These are phyloP conservation scores for Ophiorrhiza pumila DNA, from an alignment of 257 asterid genomes.

Conservation along the genomic window DNA sequence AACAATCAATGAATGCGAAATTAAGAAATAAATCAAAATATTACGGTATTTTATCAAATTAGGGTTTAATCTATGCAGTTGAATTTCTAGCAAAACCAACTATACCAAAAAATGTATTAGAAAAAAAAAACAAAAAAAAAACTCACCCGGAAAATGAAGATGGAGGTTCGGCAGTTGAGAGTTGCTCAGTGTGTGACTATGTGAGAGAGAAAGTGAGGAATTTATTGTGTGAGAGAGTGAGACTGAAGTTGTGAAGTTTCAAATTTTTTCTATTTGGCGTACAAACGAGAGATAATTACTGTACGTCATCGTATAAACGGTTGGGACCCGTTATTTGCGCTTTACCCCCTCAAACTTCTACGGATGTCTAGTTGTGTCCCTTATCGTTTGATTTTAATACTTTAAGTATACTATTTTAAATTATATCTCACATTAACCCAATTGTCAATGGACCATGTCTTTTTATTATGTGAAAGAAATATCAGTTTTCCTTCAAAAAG, in stretches of 20 bases:
- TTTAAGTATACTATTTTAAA: too few relatives aligned
- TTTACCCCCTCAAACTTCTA: too few relatives aligned
- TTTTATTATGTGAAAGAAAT: too few relatives aligned
- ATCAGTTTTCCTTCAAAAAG: too few relatives aligned
- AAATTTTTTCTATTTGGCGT: neutral
- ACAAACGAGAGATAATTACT: too few relatives aligned
- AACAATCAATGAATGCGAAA: neutral
- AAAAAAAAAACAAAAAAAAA: too few relatives aligned
- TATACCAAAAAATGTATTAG: neutral
- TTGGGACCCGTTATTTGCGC: too few relatives aligned
- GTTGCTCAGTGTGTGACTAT: neutral
- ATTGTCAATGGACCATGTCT: too few relatives aligned
- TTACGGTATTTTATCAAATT: neutral
- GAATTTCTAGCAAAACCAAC: too few relatives aligned
- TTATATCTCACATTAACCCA: too few relatives aligned
- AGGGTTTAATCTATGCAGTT: neutral
- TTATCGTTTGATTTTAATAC: too few relatives aligned
- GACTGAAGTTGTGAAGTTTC: neutral
- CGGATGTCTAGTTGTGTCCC: too few relatives aligned
- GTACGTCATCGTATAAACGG: neutral
- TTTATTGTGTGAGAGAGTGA: neutral
- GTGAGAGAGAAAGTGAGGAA: constrained; percentile 4
- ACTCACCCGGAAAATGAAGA: constrained; percentile 1
- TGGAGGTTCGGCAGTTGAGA: neutral
- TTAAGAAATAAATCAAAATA: neutral